Percentiles rank a stretch among this genome's conserved stretches.
phyloP scores from a whole-genome alignment of 495 filamentous ascomycete species.

The Cercophora sp. region DNA sequence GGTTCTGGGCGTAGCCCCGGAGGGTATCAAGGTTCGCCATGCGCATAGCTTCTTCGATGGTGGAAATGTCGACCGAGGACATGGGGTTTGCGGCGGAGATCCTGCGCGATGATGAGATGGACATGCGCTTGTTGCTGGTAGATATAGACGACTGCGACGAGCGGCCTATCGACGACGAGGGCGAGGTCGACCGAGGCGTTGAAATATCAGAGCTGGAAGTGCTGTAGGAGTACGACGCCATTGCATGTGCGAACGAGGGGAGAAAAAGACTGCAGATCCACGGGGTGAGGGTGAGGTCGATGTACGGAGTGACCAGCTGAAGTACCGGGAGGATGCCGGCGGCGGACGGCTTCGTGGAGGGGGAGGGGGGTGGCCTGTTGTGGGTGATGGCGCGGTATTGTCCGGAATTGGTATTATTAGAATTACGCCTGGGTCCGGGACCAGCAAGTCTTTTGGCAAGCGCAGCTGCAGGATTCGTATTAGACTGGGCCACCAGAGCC shows the following conservation, averaged over 20 bases:
- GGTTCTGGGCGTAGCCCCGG: constrained; percentile 49
- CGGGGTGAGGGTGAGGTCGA: constrained; percentile 16
- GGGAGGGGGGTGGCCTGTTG: background rate
- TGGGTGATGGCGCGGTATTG: background rate
- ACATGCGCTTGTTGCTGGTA: constrained; percentile 46
- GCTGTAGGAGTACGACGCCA: constrained; percentile 48
- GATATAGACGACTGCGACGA: constrained; percentile 50
- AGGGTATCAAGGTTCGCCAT: constrained; percentile 50
- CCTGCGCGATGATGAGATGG: constrained; percentile 44
- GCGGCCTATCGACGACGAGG: constrained; percentile 44
- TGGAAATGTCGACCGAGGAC: constrained; percentile 48
- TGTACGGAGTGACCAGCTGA: constrained; percentile 19
- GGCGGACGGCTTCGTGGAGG: background rate
- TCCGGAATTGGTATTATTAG: constrained; percentile 8
- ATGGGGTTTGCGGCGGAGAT: constrained; percentile 52
- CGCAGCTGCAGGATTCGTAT: constrained; percentile 11
- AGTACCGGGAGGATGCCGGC: constrained; percentile 9
- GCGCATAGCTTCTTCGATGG: constrained; percentile 51
- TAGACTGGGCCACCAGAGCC: constrained; percentile 16
- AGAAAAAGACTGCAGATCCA: constrained; percentile 22
- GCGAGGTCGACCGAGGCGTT: constrained; percentile 52
- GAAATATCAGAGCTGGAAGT: constrained; percentile 46
- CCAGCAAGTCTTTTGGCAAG: constrained; percentile 6
- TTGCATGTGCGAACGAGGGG: constrained; percentile 31
- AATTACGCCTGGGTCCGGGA: constrained; percentile 11